These are phyloP conservation scores for Hibiscus mutabilis DNA, from an alignment of 345 rosid species.

Conservation along the genomic window DNA sequence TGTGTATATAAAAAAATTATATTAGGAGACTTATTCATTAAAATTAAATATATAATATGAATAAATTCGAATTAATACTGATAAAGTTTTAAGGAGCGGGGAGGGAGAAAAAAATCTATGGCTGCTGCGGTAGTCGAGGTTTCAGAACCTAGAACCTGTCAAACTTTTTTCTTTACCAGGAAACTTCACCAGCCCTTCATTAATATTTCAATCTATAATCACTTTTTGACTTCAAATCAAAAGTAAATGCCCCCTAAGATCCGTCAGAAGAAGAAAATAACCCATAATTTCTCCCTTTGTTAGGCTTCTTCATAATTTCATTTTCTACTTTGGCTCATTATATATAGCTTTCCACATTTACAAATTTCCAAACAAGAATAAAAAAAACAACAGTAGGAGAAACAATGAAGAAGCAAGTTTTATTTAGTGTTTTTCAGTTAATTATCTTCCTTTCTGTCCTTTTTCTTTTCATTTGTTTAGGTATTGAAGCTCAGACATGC, in stretches of 20 bases:
- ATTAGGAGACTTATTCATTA: no score
- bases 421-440: not conserved
- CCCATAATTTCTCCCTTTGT: not conserved
- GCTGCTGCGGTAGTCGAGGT: no score
- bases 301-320: not conserved
- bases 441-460: not conserved
- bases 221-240: not conserved
- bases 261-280: not conserved
- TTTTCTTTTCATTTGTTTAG: not conserved
- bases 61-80: no score
- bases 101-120: no score
- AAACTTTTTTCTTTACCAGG: no score
- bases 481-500: constrained; percentile 6
- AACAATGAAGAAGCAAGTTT: constrained; percentile 3
- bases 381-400: not conserved
- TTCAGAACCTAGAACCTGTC: no score
- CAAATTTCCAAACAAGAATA: not conserved
- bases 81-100: no score
- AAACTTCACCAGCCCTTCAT: not conserved
- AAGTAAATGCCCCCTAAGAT: not conserved
- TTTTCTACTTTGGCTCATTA: not conserved
- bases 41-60: no score
- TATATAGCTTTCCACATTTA: not conserved
- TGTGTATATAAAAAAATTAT: no score
- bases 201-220: not conserved